Evolutionary conservation across 139 green algal genomes (phyloP).

Genomic region (Ettlia oleoabundans): DNA sequence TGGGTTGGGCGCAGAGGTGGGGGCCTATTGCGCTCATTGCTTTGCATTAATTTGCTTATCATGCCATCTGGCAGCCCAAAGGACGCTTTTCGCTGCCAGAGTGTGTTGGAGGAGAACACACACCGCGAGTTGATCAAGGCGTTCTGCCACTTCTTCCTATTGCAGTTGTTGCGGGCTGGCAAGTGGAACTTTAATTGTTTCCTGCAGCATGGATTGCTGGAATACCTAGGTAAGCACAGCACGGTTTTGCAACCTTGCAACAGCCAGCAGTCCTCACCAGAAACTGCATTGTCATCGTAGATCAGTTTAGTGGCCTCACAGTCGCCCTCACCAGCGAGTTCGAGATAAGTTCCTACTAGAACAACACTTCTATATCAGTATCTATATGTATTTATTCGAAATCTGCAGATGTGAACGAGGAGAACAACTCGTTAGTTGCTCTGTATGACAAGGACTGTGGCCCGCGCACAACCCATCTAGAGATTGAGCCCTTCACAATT

Average conservation of each 20-base stretch:
- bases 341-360: background rate
- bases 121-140: too few species aligned
- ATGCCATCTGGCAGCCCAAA: too few species aligned
- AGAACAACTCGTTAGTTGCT: constrained; percentile 94
- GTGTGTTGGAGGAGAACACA: too few species aligned
- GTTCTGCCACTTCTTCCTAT: background rate
- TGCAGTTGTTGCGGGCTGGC: constrained; percentile 48
- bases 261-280: too few species aligned
- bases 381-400: background rate
- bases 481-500: constrained; percentile 99
- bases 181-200: constrained; percentile 87
- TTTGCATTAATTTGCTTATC: too few species aligned
- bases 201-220: constrained; percentile 85
- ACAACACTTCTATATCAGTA: background rate
- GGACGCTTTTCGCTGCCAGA: too few species aligned
- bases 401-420: constrained; percentile 92
- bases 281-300: too few species aligned
- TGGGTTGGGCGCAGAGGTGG: too few species aligned
- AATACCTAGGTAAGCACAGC: constrained; percentile 90
- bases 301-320: too few species aligned
- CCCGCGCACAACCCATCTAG: constrained; percentile 88
- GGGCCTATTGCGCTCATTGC: too few species aligned
- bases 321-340: too few species aligned
- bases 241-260: background rate
- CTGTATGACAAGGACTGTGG: constrained; percentile 83